Evolutionary conservation across 768 basidiomycete genomes (phyloP), one percentile per base, ranked within the genome.

Genomic region (Lentinula sp.): DNA sequence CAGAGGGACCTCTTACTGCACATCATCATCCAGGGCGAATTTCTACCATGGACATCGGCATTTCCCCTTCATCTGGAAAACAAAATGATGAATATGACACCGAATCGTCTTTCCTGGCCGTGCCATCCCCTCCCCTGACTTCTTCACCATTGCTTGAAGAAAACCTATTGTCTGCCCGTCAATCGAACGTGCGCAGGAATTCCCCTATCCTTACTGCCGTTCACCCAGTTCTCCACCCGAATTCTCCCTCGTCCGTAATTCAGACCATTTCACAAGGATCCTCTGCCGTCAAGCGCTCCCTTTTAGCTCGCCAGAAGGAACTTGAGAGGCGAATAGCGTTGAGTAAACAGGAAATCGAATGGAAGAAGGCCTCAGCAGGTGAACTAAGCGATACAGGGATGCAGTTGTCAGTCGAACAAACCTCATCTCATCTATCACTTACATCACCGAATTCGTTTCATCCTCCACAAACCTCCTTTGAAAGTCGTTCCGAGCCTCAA

Each of bases 251-350:
- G 7, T 71, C 75, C 16, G 77, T 77, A 61, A 74, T 76, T 18
- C 73, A 76, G 62, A 75, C 69, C 52, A 66, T 71, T 11, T 74
- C 77, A 2, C 74, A 70, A 49, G 71, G 69, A 15, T 75, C 77
- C n/a, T 76, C 70, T 56, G 75, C 67, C 58, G 68, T 69, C 23
- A 78, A 77, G 62, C 72, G 73, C 11, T 71, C 74, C 16, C 69
- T 79, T 15, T 43, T 76, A 32, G 77, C 75, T 7, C 70, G 75
- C 61, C 76, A 78, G 57, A 79, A 74, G 69, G 79, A 80, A 39
- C 66, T 80, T 32, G 78, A 81, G 64, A 76, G 78, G 60, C 70
- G 71, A 59, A 78, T 80, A 45, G 68, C 75, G 3, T 67, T 67
- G 61, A 73, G 71, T 49, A 76, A 74, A 65, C 35, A 68, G 62